Conservation (phyloP, 768 basidiomycete species). For the Rickenella mellea region DNA sequence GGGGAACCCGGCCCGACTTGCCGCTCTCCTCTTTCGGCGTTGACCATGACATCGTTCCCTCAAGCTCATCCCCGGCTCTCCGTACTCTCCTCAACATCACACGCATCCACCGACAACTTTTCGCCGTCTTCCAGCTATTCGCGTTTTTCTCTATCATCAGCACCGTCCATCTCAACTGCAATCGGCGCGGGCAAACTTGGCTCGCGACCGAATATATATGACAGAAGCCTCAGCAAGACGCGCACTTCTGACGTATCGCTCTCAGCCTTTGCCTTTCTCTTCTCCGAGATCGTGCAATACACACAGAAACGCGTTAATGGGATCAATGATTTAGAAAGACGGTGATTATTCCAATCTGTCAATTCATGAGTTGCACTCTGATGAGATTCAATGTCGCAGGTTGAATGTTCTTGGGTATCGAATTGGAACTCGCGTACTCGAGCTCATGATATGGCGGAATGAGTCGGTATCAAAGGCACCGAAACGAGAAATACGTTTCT, state of each 20-base stretch:
- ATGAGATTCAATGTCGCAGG: constrained; percentile 30
- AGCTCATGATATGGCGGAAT: constrained; percentile 73
- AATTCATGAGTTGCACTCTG: not conserved
- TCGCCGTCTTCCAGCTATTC: constrained; percentile 54
- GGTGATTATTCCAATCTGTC: constrained; percentile 35
- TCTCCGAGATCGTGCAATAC: constrained; percentile 91
- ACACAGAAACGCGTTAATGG: constrained; percentile 93
- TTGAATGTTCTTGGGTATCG: constrained; percentile 91
- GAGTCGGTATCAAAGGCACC: constrained; percentile 81
- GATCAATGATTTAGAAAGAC: constrained; percentile 89
- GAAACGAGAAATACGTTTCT: constrained; percentile 83
- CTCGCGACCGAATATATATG: constrained; percentile 74
- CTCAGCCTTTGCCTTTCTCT: constrained; percentile 81
- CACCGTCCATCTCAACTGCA: constrained; percentile 31
- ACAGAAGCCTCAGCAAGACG: constrained; percentile 82
- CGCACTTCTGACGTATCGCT: constrained; percentile 76
- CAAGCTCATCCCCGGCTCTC: constrained; percentile 46
- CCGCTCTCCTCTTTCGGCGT: constrained; percentile 2
- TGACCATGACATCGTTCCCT: constrained; percentile 37
- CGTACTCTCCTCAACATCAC: constrained; percentile 12
- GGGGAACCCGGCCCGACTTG: not conserved
- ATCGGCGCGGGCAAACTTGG: constrained; percentile 3
- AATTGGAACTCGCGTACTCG: constrained; percentile 78
- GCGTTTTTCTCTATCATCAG: constrained; percentile 61
- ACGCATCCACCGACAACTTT: constrained; percentile 29